These are phyloP conservation scores for Lobulomyces angularis DNA, from an alignment of 192 early-diverging fungal species.

Conservation along the genomic window DNA sequence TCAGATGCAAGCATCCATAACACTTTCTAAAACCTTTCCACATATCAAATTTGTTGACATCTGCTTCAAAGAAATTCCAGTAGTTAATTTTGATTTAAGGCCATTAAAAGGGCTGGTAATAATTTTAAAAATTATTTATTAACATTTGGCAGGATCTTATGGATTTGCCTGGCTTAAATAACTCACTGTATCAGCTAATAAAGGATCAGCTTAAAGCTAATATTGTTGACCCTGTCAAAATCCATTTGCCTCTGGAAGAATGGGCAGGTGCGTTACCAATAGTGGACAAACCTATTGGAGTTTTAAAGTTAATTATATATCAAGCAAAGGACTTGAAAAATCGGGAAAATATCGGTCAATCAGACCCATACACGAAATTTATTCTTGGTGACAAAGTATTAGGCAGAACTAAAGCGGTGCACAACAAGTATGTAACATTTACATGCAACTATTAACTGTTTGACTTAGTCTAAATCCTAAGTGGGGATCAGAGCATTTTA, in stretches of 20 bases:
- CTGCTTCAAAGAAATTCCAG: slow-evolving; percentile 73
- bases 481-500: slow-evolving; percentile 70
- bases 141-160: slow-evolving; percentile 76
- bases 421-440: slow-evolving; percentile 34
- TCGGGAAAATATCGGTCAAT: slow-evolving; percentile 71
- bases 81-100: slow-evolving; percentile 77
- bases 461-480: slow-evolving; percentile 59
- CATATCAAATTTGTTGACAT: slow-evolving; percentile 74
- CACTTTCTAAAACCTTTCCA: no score
- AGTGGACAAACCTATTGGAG: slow-evolving; percentile 64
- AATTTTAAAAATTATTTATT: no score
- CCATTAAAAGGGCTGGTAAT: slow-evolving; percentile 73
- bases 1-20: no score
- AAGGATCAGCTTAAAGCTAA: neutral
- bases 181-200: neutral
- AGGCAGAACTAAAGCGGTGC: slow-evolving; percentile 47
- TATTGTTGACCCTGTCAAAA: slow-evolving; percentile 9
- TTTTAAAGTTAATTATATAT: slow-evolving; percentile 67
- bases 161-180: slow-evolving; percentile 19
- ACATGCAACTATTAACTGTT: neutral
- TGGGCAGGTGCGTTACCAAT: slow-evolving; percentile 6
- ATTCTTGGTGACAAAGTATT: slow-evolving; percentile 59
- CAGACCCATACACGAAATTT: slow-evolving; percentile 78
- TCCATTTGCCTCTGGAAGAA: slow-evolving; percentile 4
- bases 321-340: slow-evolving; percentile 75